phyloP scores from a whole-genome alignment of 345 rosid genomes.

The Eucalyptus tenuipes region DNA sequence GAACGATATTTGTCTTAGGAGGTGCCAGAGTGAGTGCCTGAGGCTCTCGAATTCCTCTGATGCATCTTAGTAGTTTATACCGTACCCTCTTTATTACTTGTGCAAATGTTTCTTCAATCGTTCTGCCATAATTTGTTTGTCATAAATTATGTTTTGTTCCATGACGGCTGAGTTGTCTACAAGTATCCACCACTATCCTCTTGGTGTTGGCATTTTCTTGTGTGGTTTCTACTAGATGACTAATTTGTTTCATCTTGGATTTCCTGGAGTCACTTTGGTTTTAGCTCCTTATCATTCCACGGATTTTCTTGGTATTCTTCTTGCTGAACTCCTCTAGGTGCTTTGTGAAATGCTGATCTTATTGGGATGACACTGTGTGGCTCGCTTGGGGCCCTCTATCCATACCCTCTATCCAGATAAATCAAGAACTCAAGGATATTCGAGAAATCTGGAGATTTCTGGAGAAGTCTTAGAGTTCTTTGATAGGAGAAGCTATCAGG shows the following conservation, averaged over 20 bases:
- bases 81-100: background rate
- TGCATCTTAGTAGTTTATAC: constrained; percentile 1
- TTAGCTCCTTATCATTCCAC: background rate
- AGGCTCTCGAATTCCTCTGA: constrained; percentile 29
- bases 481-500: background rate
- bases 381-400: background rate
- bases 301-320: background rate
- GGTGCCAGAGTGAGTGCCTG: constrained; percentile 80
- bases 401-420: background rate
- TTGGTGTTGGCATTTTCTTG: background rate
- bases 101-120: background rate
- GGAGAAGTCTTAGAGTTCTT: background rate
- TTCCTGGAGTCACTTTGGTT: background rate
- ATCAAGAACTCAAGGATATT: background rate
- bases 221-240: background rate
- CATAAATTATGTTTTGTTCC: background rate
- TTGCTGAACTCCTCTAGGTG: background rate
- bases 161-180: background rate
- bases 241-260: background rate
- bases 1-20: constrained; percentile 73
- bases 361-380: background rate
- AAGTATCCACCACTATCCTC: background rate
- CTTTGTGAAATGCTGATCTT: background rate
- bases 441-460: background rate
- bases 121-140: background rate